Conservation (phyloP, 352 stramenopile genomes). For the Phytophthora syringae region DNA sequence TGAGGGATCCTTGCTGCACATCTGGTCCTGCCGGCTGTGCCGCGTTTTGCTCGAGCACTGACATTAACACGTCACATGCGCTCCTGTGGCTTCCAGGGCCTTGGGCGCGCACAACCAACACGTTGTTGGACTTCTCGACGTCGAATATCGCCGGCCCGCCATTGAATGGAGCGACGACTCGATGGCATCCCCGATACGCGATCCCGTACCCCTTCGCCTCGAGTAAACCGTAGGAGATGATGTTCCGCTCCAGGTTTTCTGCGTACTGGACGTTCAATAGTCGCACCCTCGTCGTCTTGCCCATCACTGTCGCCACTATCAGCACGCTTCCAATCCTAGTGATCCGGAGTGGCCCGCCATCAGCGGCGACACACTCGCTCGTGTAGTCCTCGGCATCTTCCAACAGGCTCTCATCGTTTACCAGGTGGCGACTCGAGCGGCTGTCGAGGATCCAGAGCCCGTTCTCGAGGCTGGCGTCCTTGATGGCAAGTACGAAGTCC, state of each 20-base stretch:
- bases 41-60: conserved; percentile 11
- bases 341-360: neutral
- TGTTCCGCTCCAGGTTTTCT: conserved; percentile 19
- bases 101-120: conserved; percentile 3
- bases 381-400: too few relatives aligned
- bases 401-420: too few relatives aligned
- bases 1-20: conserved; percentile 9
- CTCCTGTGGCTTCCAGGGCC: neutral
- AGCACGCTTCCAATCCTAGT: conserved; percentile 12
- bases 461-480: too few relatives aligned
- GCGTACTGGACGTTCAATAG: conserved; percentile 16
- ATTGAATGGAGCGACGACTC: neutral
- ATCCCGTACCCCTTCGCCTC: conserved; percentile 15
- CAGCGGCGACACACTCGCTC: too few relatives aligned
- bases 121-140: conserved; percentile 12
- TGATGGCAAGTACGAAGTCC: too few relatives aligned
- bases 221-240: conserved; percentile 29
- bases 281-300: conserved; percentile 2
- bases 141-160: neutral
- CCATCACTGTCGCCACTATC: neutral
- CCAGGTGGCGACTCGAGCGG: too few relatives aligned
- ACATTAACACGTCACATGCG: conserved; percentile 12
- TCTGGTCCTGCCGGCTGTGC: conserved; percentile 2
- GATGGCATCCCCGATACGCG: neutral
- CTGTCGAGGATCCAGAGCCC: too few relatives aligned